phyloP scores from a whole-genome alignment of 2,329 filamentous ascomycete species.

The Lasiodiplodia gonubiensis region DNA sequence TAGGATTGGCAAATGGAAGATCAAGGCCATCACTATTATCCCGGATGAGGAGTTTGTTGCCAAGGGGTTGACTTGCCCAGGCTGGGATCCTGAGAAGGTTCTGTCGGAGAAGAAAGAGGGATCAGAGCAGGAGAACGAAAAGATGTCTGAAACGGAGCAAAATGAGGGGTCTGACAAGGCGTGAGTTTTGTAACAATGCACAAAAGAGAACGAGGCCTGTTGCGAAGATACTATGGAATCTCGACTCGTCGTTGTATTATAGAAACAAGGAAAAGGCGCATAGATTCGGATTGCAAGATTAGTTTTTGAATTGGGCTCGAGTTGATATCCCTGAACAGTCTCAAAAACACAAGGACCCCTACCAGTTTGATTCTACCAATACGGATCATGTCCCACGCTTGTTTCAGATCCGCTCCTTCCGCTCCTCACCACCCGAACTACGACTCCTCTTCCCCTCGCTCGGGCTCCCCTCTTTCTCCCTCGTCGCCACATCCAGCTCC shows the following conservation, averaged over 20 bases:
- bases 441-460: background rate
- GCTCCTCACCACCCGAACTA: background rate
- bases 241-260: background rate
- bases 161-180: no score
- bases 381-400: background rate
- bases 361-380: background rate
- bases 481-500: slow-evolving; percentile 30
- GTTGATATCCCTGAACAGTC: no score
- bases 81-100: slow-evolving; percentile 46
- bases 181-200: background rate
- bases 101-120: no score
- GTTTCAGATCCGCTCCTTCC: background rate
- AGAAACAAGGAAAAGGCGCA: background rate
- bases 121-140: background rate
- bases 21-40: slow-evolving; percentile 62
- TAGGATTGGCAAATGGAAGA: slow-evolving; percentile 65
- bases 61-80: slow-evolving; percentile 54
- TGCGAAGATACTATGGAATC: background rate
- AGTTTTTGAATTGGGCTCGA: no score
- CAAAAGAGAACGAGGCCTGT: background rate
- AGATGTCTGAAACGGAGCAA: no score
- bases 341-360: background rate
- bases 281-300: background rate
- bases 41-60: slow-evolving; percentile 59
- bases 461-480: slow-evolving; percentile 61